Conservation (phyloP, 805 yeast species). For the Cyberlindnera saturnus region DNA sequence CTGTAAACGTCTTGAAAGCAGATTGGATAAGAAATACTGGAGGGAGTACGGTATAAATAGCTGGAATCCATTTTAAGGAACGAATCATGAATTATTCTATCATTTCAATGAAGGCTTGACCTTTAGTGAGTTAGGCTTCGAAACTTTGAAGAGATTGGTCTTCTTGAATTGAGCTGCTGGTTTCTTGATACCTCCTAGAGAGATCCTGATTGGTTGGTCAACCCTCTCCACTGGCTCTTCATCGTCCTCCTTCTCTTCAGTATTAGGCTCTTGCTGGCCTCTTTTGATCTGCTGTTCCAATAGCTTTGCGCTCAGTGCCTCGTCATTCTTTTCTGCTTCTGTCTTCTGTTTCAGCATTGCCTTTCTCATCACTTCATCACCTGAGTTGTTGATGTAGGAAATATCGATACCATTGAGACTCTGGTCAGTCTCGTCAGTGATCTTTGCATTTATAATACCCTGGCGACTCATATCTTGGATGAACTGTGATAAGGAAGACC, state of each 20-base stretch:
- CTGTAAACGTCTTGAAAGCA: conserved; percentile 17
- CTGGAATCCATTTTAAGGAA: conserved; percentile 16
- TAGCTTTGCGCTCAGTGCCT: conserved; percentile 34
- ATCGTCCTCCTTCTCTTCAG: conserved; percentile 15
- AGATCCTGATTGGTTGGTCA: conserved; percentile 11
- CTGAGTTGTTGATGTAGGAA: conserved; percentile 50
- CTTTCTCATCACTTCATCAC: conserved; percentile 38
- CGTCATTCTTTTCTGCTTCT: conserved; percentile 36
- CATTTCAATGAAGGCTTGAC: conserved; percentile 5
- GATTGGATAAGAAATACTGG: conserved; percentile 18
- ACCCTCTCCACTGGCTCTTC: conserved; percentile 37
- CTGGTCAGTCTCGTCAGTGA: conserved; percentile 25
- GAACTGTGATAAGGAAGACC: conserved; percentile 66
- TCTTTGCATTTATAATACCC: conserved; percentile 49
- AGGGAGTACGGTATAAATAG: conserved; percentile 19
- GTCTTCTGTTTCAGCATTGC: conserved; percentile 32
- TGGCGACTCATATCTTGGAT: conserved; percentile 51
- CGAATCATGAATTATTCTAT: not conserved
- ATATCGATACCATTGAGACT: conserved; percentile 36
- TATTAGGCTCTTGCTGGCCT: conserved; percentile 24
- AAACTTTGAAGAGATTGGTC: conserved; percentile 16
- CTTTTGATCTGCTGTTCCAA: conserved; percentile 49
- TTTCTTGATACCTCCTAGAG: conserved; percentile 12
- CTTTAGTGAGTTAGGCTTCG: conserved; percentile 4
- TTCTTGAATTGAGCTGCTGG: conserved; percentile 7